These are phyloP conservation scores for Lepiota subincarnata DNA, from an alignment of 768 basidiomycete genomes.

Conservation along the genomic window DNA sequence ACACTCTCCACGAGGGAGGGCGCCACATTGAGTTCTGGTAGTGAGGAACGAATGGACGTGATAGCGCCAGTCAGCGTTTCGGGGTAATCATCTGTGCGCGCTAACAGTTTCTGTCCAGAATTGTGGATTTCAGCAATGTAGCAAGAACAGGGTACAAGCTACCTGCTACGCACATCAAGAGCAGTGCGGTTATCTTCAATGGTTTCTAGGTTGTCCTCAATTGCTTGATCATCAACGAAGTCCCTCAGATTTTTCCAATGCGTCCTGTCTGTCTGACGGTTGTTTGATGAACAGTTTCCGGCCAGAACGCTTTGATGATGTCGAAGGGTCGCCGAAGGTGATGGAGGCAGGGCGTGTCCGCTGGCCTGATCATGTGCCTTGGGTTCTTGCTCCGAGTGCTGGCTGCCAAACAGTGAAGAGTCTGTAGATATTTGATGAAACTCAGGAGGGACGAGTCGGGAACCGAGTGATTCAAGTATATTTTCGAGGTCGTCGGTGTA, in stretches of 20 bases:
- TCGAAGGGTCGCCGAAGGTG: conserved; percentile 28
- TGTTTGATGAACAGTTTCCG: not conserved
- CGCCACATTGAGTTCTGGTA: conserved; percentile 32
- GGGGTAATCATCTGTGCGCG: conserved; percentile 62
- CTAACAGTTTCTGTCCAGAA: conserved; percentile 51
- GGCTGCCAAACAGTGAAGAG: conserved; percentile 79
- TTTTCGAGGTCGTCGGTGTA: conserved; percentile 60
- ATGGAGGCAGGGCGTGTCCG: conserved; percentile 16
- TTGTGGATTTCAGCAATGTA: not conserved
- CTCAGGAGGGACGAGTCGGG: conserved; percentile 71
- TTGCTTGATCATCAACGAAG: conserved; percentile 79
- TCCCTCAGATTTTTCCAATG: conserved; percentile 82
- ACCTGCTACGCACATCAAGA: conserved; percentile 53
- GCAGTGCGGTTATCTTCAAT: conserved; percentile 66
- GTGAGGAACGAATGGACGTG: conserved; percentile 45
- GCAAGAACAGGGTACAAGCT: not conserved
- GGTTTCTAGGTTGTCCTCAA: conserved; percentile 70
- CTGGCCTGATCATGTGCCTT: conserved; percentile 9
- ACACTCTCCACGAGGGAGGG: conserved; percentile 30
- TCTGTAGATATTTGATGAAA: conserved; percentile 66
- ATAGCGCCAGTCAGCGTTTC: conserved; percentile 58
- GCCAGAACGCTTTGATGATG: conserved; percentile 13
- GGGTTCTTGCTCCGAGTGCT: conserved; percentile 47
- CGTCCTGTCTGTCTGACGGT: conserved; percentile 39
- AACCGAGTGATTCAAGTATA: conserved; percentile 67